A percentile compares a stretch with the other conserved stretches of the same genome.
Evolutionary conservation across 2,329 filamentous ascomycete species (phyloP).

Genomic region (Lomentospora prolificans): DNA sequence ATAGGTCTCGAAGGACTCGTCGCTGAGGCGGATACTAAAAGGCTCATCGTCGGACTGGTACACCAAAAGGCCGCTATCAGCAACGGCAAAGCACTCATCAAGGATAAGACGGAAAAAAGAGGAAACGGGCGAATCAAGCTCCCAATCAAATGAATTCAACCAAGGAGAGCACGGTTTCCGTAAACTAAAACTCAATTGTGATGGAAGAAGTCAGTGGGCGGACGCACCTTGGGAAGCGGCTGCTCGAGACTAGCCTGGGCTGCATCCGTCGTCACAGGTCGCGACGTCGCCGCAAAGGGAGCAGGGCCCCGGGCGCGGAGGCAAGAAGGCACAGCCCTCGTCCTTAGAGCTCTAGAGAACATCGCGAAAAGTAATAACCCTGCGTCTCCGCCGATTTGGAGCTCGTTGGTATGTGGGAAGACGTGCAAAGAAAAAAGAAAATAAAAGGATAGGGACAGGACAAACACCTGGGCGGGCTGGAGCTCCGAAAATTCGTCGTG

Average conservation of each 20-base stretch:
- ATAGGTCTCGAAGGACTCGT: constrained; percentile 99
- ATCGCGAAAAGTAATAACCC: constrained; percentile 28
- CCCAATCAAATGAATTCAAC: not conserved
- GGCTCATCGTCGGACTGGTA: constrained; percentile 81
- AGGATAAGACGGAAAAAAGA: not conserved
- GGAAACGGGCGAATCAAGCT: not conserved
- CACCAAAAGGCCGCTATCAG: not conserved
- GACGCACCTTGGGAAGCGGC: constrained; percentile 43
- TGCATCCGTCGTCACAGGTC: constrained; percentile 89
- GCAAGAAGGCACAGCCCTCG: constrained; percentile 46
- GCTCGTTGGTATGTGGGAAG: not conserved
- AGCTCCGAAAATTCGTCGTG: constrained; percentile 35
- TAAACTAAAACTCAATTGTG: not conserved
- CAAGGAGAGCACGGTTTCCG: not conserved
- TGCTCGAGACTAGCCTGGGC: constrained; percentile 84
- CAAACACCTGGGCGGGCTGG: constrained; percentile 14
- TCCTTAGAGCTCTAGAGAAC: constrained; percentile 62
- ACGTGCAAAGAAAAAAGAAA: constrained; percentile 2
- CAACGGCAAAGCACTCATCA: not conserved
- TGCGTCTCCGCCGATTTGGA: not conserved
- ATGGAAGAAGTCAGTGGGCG: not conserved
- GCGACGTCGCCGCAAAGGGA: constrained; percentile 41
- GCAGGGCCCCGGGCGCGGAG: constrained; percentile 39
- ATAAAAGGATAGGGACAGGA: constrained; percentile 12
- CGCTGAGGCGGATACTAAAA: constrained; percentile 85